Conservation (phyloP, 306 rosid species). For the Herpetospermum pedunculosum region DNA sequence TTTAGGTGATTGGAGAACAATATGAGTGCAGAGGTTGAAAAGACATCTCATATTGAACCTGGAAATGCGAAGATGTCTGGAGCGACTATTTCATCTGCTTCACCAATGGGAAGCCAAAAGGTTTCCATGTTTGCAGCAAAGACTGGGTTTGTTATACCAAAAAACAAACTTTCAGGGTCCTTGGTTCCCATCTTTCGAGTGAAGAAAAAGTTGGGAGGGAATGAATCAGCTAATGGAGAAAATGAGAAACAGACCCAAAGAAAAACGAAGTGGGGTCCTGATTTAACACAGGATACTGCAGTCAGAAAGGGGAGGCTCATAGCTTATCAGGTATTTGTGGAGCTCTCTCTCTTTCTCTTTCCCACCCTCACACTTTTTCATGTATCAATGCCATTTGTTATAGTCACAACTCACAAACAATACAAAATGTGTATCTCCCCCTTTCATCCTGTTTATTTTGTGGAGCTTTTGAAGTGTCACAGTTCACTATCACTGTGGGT, state of each 20-base stretch:
- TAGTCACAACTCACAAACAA: neutral
- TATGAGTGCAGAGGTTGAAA: constrained; percentile 39
- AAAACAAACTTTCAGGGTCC: constrained; percentile 84
- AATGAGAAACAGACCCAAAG: constrained; percentile 44
- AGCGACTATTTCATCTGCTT: constrained; percentile 28
- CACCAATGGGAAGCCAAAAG: constrained; percentile 43
- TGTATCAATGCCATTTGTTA: neutral
- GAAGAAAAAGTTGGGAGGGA: constrained; percentile 32
- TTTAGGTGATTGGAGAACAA: constrained; percentile 19
- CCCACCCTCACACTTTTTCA: neutral
- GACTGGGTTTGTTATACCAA: constrained; percentile 90
- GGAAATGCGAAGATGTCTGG: constrained; percentile 39
- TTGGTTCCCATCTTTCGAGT: constrained; percentile 64
- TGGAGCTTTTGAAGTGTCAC: neutral
- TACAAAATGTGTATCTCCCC: neutral
- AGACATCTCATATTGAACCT: constrained; percentile 29
- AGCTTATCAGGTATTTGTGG: constrained; percentile 68
- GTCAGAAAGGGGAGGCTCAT: constrained; percentile 62
- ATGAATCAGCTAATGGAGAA: constrained; percentile 39
- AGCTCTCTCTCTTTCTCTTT: constrained; percentile 1
- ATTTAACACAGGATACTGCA: constrained; percentile 50
- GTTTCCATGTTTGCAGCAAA: constrained; percentile 62
- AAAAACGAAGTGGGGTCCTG: constrained; percentile 83
- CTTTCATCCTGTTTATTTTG: neutral
- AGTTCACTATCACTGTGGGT: neutral